phyloP scores from a whole-genome alignment of 805 yeast species.

The Schwanniomyces occidentalis region DNA sequence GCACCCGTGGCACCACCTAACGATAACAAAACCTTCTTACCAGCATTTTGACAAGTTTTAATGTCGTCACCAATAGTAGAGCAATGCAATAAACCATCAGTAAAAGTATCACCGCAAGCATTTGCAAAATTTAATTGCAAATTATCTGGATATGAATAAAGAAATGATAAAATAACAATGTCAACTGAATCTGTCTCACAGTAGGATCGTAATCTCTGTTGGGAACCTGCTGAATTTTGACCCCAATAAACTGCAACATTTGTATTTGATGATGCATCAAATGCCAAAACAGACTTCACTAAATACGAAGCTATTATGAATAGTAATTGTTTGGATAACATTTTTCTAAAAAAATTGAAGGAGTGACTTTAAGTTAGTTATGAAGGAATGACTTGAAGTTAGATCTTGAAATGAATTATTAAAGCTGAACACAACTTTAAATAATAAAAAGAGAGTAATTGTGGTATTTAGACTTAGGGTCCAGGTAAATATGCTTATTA shows the following conservation, averaged over 20 bases:
- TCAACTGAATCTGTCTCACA: constrained; percentile 70
- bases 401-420: no score
- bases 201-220: constrained; percentile 40
- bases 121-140: constrained; percentile 19
- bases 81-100: constrained; percentile 42
- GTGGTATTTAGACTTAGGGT: no score
- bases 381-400: no score
- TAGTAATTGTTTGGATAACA: no score
- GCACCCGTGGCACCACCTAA: constrained; percentile 45
- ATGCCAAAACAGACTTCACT: constrained; percentile 1
- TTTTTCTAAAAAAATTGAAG: no score
- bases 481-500: no score
- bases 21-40: constrained; percentile 73
- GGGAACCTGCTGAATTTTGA: constrained; percentile 38
- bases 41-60: constrained; percentile 66
- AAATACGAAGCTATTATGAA: constrained; percentile 4
- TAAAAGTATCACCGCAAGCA: constrained; percentile 23
- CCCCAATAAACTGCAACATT: constrained; percentile 91
- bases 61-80: constrained; percentile 56
- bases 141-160: constrained; percentile 53
- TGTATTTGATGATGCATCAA: constrained; percentile 12
- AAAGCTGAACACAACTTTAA: no score
- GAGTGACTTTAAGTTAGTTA: no score
- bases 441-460: no score
- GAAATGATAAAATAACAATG: constrained; percentile 66